A percentile compares a stretch with the other conserved stretches of the same genome.
These are phyloP conservation scores for Jackrogersella multiformis DNA, from an alignment of 495 filamentous ascomycete genomes.

Conservation along the genomic window DNA sequence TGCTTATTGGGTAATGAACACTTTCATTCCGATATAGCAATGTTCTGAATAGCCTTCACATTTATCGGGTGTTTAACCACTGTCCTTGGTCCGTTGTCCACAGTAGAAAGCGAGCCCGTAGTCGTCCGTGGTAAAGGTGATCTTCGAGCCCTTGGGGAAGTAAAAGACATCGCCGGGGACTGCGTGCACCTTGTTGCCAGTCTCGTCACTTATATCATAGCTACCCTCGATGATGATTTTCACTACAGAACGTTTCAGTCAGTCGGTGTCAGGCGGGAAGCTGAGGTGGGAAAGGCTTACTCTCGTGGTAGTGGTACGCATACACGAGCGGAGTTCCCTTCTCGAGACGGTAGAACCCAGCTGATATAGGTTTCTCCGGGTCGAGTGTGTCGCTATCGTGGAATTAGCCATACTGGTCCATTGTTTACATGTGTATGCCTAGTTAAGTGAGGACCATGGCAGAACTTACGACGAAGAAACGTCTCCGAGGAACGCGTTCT, in stretches of 20 bases:
- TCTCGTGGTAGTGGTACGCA: slow-evolving; percentile 79
- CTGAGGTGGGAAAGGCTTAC: slow-evolving; percentile 44
- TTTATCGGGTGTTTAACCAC: slow-evolving; percentile 12
- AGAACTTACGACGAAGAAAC: slow-evolving; percentile 63
- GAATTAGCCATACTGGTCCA: slow-evolving; percentile 2
- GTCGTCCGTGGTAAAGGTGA: slow-evolving; percentile 76
- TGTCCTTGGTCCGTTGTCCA: slow-evolving; percentile 50
- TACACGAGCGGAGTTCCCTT: slow-evolving; percentile 79
- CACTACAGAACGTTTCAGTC: slow-evolving; percentile 21
- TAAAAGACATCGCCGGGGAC: slow-evolving; percentile 78
- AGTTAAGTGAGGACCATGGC: neutral
- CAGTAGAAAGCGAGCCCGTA: slow-evolving; percentile 77
- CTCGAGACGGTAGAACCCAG: slow-evolving; percentile 78
- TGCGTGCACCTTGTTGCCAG: slow-evolving; percentile 73
- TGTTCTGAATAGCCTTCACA: neutral
- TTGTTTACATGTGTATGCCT: neutral
- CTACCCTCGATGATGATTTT: slow-evolving; percentile 83
- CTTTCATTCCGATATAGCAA: neutral
- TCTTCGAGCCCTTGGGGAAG: slow-evolving; percentile 77
- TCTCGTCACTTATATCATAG: slow-evolving; percentile 75
- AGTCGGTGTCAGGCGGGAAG: neutral
- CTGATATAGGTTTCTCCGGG: slow-evolving; percentile 69
- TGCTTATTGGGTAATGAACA: neutral
- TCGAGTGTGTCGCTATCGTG: slow-evolving; percentile 61
- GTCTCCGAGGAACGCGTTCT: slow-evolving; percentile 78